Evolutionary conservation across 257 asterid genomes (phyloP), one percentile per base, ranked within the genome.

Genomic region (Forsythia viridissima): DNA sequence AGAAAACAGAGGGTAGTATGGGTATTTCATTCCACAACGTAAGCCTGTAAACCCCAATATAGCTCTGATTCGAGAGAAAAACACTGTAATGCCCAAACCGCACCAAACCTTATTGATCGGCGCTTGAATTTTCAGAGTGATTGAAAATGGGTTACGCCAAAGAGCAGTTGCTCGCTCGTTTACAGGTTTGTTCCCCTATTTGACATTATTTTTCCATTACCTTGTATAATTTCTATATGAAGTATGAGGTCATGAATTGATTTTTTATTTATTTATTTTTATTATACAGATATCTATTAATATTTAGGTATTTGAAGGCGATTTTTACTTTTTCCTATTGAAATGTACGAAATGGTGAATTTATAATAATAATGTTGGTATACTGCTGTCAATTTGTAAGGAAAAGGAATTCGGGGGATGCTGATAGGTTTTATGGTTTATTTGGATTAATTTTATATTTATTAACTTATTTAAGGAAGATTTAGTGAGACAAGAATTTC

Each of bases 151-250:
- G 89, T 20, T 82, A 70, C 76, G 84, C 93, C 24, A 94, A 90
- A 77, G 95, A 88, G 74, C 89, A 91, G 76, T 82, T 94, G 73
- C 89, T 94, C 41, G 34, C 85, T 74, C 88, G 84, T 79, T 85
- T 94, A 69, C 89, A 90, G 98, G 97, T 90, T 57, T 61, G 18
- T 7, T 57, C 24, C 39, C 37, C 40, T 30, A 30, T 30, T 30
- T 30, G 34, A 30, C 20, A 59, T 5, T 59, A 59, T 18, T 18
- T 74, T 48, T 40, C 16, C 40, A 8, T 24, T 78, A 42, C 36
- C 52, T 43, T 73, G 4, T 76, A 36, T 24, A 63, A 24, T 63
- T 24, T 63, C 37, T 63, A 9, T 10, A 63, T 21, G 52, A 20
- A 55, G 66, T 36, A 5, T 71, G 39, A 48, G 65, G 11, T 51